Evolutionary conservation across 805 yeast genomes (phyloP).

Genomic region (Metschnikowia koreensis): DNA sequence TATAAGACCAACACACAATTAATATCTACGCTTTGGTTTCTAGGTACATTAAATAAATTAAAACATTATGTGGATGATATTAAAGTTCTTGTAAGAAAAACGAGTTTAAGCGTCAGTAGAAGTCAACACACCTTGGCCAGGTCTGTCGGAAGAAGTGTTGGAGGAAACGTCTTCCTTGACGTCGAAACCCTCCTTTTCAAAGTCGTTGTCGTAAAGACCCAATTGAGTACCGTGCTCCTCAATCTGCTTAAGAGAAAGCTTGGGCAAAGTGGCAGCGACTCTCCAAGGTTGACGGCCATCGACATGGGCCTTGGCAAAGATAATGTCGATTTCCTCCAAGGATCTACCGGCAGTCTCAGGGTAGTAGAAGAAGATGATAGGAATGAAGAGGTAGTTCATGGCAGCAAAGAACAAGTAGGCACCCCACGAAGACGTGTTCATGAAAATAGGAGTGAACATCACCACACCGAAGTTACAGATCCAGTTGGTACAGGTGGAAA

Average conservation of each 20-base stretch:
- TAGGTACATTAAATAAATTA: background rate
- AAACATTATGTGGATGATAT: background rate
- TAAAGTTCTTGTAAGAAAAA: slow-evolving; percentile 5
- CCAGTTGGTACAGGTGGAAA: slow-evolving; percentile 48
- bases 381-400: slow-evolving; percentile 43
- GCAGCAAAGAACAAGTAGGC: slow-evolving; percentile 42
- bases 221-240: slow-evolving; percentile 58
- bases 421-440: slow-evolving; percentile 39
- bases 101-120: slow-evolving; percentile 1
- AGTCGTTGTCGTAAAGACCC: slow-evolving; percentile 51
- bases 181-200: slow-evolving; percentile 38
- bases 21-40: no score
- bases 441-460: slow-evolving; percentile 45
- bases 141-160: slow-evolving; percentile 18
- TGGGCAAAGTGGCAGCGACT: slow-evolving; percentile 64
- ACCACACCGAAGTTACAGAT: slow-evolving; percentile 44
- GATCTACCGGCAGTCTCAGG: slow-evolving; percentile 46
- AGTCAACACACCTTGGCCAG: slow-evolving; percentile 11
- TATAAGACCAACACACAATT: no score
- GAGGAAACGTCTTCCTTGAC: slow-evolving; percentile 28
- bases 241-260: slow-evolving; percentile 53
- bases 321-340: slow-evolving; percentile 52
- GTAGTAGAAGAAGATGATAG: slow-evolving; percentile 54
- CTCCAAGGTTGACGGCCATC: slow-evolving; percentile 60
- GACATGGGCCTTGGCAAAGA: slow-evolving; percentile 58